Base-by-base conservation (phyloP, 257 asterid genomes). In the Nemophila menziesii region DNA sequence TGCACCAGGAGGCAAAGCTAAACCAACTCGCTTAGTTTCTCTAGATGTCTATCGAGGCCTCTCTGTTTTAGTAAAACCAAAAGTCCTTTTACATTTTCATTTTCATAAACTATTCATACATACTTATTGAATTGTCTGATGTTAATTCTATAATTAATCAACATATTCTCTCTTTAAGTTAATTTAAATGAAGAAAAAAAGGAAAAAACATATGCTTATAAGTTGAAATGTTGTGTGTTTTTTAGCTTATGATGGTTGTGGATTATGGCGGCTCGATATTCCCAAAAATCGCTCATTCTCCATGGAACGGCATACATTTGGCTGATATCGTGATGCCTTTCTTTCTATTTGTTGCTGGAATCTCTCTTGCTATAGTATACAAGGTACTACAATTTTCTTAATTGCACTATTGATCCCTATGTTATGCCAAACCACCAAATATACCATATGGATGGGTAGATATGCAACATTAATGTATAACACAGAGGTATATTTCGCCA, bases 321-420 rank as follows among this genome's bases (percentile, higher is more conserved):
- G 93, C 94, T 22, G 87, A 82, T 37, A 77, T 86, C 40, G 94
- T 77, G 47, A 86, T 86, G 94, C 94, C 94, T 16, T 82, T 82
- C 67, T 82, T 86, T 75, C 86, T 86, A 45, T 74, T 82, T 52
- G 79, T 77, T 52, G 82, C 77, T 51, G 92, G 96, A 46, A 50
- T 86, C 62, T 68, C 86, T 19, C 70, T 79, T 27, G 79, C 74
- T 16, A 67, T 77, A 48, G 82, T 52, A 2, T 72, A 76, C 62
- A 86, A 68, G 93, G 96, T 79, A 64, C 43, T 38, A n/a, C 10
- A 38, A 10, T 38, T 20, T n/a, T 38, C 5, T n/a, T 2, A 38
- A 4, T 38, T 14, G 14, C 8, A 3, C 17, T 2, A 37, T 12
- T 4, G 13, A 2, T 12, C 17, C 15, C 18, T 1, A 14, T 2